Evolutionary conservation across 1,139 yeast species (phyloP), one percentile per base, ranked within the genome.

Genomic region (Yamadazyma triangularis): DNA sequence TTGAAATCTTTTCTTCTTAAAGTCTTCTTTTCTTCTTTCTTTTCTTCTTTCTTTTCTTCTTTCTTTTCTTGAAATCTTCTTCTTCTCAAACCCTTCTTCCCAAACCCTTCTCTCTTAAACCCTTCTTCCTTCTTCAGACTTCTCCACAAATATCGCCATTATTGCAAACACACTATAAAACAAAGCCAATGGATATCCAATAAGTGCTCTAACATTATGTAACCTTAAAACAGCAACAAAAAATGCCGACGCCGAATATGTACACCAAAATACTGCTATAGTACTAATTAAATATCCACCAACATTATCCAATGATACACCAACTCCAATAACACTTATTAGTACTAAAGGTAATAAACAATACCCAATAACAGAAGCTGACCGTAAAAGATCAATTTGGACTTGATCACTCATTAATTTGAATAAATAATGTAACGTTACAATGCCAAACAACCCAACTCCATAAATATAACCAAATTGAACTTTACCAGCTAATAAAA

Each of bases 391-490:
- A 44, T 83, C 93, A 34, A 85, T 72, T 31, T 74, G 66, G 33
- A 57, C 66, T 23, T 49, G 44, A 14, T 66, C 72, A 43, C 89
- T 78, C 99, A 91, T 91, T 41, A 88, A 68, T 54, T 84, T 87
- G 54, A 93, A 81, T 38, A 93, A 68, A 44, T 76, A 76, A 57
- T 89, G 96, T 45, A 88, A 74, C 25, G 95, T 78, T 12, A 87
- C 52, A 2, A 95, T 84, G 10, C 99, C 99, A 45, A 89, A 79
- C 30, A 93, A 63, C 1, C 96, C 98, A 27, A 91, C 95, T 16
- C 98, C 98, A 51, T 91, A 91, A 33, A 91, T 86, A 57, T 93
- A 93, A 3, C 98, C 97, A 55, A 91, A 91, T 55, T 91, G 97
- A 13, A 89, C 87, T 53, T 89, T 91, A 10, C 99, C 98, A 2